Evolutionary conservation across 139 green algal species (phyloP).

Genomic region (Coelastrella sp.): DNA sequence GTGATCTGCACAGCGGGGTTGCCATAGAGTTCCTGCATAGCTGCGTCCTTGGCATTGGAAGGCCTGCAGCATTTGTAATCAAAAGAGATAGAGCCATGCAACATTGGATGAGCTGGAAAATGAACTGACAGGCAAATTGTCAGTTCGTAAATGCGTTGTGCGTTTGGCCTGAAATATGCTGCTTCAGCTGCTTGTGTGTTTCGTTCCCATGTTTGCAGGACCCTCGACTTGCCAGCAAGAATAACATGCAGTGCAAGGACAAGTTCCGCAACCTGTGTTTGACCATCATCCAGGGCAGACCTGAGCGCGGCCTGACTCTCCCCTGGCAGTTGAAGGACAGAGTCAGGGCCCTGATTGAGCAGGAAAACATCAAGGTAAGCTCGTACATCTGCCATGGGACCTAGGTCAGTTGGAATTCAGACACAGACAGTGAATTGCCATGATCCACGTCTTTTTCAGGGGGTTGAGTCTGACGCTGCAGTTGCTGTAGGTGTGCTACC

Average conservation of each 20-base stretch:
- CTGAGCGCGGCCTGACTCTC: conserved; percentile 44
- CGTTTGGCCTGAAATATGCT: neutral
- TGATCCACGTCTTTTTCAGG: too few species aligned
- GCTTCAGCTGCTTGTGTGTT: neutral
- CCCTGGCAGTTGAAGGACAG: conserved; percentile 48
- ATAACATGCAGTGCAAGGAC: conserved; percentile 56
- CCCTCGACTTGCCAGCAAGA: conserved; percentile 42
- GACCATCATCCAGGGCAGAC: conserved; percentile 49
- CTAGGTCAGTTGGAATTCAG: too few species aligned
- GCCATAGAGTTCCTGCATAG: neutral
- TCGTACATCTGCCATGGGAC: neutral
- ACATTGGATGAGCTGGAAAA: too few species aligned
- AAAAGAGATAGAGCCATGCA: too few species aligned
- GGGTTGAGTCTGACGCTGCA: too few species aligned
- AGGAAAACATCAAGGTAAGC: conserved; percentile 51
- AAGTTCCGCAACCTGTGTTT: conserved; percentile 55
- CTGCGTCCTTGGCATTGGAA: too few species aligned
- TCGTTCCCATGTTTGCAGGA: conserved; percentile 18
- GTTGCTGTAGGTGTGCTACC: too few species aligned
- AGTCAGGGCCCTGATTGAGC: conserved; percentile 40
- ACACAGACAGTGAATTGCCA: too few species aligned
- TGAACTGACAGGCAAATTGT: too few species aligned
- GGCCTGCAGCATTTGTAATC: too few species aligned
- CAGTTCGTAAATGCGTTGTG: neutral
- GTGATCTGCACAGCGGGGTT: neutral